These are phyloP conservation scores for Syzygium oleosum DNA, from an alignment of 345 rosid genomes.

Conservation along the genomic window DNA sequence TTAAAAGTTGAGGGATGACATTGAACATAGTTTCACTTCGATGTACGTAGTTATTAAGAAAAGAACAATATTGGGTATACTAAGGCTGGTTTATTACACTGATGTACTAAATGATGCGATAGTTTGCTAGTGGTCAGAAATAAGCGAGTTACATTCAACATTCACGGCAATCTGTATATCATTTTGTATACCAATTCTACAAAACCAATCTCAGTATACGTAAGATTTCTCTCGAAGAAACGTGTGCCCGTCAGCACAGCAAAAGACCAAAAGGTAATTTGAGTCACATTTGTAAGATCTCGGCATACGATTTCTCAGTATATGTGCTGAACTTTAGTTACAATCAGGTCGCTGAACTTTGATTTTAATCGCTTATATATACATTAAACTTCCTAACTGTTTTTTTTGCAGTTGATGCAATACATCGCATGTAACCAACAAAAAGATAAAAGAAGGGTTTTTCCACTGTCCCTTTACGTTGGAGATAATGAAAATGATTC, in stretches of 20 bases:
- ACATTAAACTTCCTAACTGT: not conserved
- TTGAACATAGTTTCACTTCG: not conserved
- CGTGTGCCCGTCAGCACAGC: too few relatives aligned
- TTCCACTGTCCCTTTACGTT: not conserved
- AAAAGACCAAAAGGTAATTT: not conserved
- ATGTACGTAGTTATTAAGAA: not conserved
- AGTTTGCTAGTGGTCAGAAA: not conserved
- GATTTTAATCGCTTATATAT: not conserved
- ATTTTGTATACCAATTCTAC: fast-evolving
- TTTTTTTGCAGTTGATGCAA: not conserved
- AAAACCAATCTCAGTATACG: not conserved
- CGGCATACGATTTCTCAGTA: not conserved
- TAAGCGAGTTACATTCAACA: not conserved
- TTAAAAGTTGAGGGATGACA: too few relatives aligned
- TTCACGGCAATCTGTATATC: not conserved
- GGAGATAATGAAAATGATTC: not conserved
- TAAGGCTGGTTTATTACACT: fast-evolving
- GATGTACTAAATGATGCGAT: not conserved
- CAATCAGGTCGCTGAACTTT: not conserved
- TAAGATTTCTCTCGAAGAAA: not conserved
- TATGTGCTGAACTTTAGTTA: not conserved
- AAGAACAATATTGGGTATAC: not conserved
- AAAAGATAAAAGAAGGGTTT: not conserved
- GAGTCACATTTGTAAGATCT: not conserved
- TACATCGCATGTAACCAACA: not conserved